Evolutionary conservation across 202 grass and related monocot genomes (phyloP).

Genomic region (Setaria italica): DNA sequence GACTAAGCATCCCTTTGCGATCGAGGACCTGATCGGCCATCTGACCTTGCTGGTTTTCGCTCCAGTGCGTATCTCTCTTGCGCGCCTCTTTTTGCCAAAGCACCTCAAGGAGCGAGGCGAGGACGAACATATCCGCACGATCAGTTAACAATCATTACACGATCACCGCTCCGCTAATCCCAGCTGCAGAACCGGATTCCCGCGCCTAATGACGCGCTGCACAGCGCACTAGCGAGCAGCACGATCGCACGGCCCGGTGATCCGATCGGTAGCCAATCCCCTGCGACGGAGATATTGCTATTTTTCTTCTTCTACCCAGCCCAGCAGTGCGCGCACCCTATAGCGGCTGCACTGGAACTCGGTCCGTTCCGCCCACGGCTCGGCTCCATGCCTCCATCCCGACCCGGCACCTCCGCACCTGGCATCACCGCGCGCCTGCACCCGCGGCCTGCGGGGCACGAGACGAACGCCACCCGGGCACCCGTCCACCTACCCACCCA

Average conservation of each 20-base stretch:
- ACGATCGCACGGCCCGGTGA: background rate
- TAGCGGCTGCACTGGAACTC: background rate
- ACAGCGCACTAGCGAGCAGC: slow-evolving; percentile 6
- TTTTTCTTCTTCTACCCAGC: background rate
- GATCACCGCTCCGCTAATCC: slow-evolving; percentile 18
- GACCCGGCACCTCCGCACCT: background rate
- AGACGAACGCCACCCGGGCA: background rate
- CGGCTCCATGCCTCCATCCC: background rate
- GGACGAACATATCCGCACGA: slow-evolving; percentile 35
- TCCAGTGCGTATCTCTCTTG: background rate
- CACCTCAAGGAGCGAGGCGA: background rate
- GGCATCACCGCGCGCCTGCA: background rate
- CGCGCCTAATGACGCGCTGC: slow-evolving; percentile 13
- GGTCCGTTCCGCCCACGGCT: too few species aligned
- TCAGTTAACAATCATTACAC: slow-evolving; percentile 32
- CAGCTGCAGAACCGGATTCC: slow-evolving; percentile 43
- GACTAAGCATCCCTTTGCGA: background rate
- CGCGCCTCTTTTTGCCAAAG: background rate
- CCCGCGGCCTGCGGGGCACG: background rate
- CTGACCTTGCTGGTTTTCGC: background rate
- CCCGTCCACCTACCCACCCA: background rate
- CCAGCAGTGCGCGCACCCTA: slow-evolving; percentile 31
- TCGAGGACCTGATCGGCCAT: background rate
- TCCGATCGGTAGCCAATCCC: slow-evolving; percentile 13
- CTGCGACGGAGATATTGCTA: slow-evolving; percentile 18